These are phyloP conservation scores for Jaminaea rosea DNA, from an alignment of 1,284 basidiomycete genomes.

Conservation along the genomic window DNA sequence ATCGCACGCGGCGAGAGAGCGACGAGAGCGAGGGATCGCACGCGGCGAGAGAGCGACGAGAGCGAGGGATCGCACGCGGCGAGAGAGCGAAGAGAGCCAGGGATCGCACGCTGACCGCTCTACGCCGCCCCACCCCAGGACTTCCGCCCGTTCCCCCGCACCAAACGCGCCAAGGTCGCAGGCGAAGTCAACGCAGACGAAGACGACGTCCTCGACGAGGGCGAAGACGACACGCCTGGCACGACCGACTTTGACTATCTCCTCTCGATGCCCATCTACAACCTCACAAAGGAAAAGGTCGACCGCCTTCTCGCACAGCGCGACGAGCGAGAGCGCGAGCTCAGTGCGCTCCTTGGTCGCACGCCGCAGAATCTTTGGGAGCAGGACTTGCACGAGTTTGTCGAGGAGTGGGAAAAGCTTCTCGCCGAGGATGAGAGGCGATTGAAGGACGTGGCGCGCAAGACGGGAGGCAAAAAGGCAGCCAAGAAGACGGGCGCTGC, in stretches of 20 bases:
- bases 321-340: slow-evolving; percentile 71
- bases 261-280: slow-evolving; percentile 89
- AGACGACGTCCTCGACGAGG: slow-evolving; percentile 59
- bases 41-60: too few species aligned
- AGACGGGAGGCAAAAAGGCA: slow-evolving; percentile 48
- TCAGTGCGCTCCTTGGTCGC: slow-evolving; percentile 68
- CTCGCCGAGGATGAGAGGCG: slow-evolving; percentile 52
- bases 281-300: slow-evolving; percentile 88
- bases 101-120: too few species aligned
- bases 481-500: slow-evolving; percentile 61
- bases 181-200: slow-evolving; percentile 59
- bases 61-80: too few species aligned
- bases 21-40: too few species aligned
- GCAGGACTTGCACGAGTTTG: slow-evolving; percentile 73
- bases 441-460: slow-evolving; percentile 58
- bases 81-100: too few species aligned
- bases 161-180: slow-evolving; percentile 61
- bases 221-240: slow-evolving; percentile 10
- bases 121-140: too few species aligned
- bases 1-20: too few species aligned
- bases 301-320: slow-evolving; percentile 74
- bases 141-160: slow-evolving; percentile 79
- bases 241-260: slow-evolving; percentile 82
- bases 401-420: slow-evolving; percentile 71
- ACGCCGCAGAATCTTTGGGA: slow-evolving; percentile 84